phyloP scores from a whole-genome alignment of 495 filamentous ascomycete species.

The Peziza echinospora region DNA sequence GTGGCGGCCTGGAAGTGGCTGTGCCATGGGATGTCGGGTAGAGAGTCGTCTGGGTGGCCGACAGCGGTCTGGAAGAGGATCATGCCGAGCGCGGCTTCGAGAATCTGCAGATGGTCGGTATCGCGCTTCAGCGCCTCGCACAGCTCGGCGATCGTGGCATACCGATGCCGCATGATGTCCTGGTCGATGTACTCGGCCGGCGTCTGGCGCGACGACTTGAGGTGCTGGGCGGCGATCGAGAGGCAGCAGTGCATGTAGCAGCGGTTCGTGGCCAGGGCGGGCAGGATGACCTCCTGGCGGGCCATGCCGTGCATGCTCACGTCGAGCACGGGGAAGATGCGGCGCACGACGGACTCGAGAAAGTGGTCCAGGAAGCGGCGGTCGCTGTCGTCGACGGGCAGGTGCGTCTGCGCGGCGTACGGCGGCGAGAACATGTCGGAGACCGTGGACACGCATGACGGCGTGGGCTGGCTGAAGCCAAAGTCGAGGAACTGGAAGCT shows the following conservation, averaged over 20 bases:
- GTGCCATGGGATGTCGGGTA: conserved; percentile 91
- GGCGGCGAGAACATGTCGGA: conserved; percentile 62
- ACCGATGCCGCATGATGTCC: conserved; percentile 86
- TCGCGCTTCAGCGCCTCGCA: conserved; percentile 67
- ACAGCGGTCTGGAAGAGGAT: conserved; percentile 91
- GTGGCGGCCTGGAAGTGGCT: conserved; percentile 86
- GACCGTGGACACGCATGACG: conserved; percentile 37
- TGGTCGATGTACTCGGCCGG: conserved; percentile 59
- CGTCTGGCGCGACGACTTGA: conserved; percentile 52
- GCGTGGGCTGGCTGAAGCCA: conserved; percentile 33
- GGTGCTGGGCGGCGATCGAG: conserved; percentile 85
- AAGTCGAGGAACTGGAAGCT: conserved; percentile 55
- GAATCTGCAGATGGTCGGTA: conserved; percentile 61
- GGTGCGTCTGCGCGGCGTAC: conserved; percentile 31
- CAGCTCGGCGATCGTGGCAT: conserved; percentile 64
- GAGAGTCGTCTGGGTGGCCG: conserved; percentile 58
- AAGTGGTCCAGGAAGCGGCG: conserved; percentile 79
- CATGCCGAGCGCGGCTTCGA: conserved; percentile 87
- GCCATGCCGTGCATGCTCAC: conserved; percentile 62
- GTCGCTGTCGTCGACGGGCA: conserved; percentile 79
- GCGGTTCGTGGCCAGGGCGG: conserved; percentile 70
- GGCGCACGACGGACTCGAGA: conserved; percentile 61
- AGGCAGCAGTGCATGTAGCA: conserved; percentile 89
- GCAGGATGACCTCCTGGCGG: conserved; percentile 59
- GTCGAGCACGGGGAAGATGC: conserved; percentile 81